Evolutionary conservation across 805 yeast species (phyloP), one percentile per base, ranked within the genome.

Genomic region (Clavispora santaluciae): DNA sequence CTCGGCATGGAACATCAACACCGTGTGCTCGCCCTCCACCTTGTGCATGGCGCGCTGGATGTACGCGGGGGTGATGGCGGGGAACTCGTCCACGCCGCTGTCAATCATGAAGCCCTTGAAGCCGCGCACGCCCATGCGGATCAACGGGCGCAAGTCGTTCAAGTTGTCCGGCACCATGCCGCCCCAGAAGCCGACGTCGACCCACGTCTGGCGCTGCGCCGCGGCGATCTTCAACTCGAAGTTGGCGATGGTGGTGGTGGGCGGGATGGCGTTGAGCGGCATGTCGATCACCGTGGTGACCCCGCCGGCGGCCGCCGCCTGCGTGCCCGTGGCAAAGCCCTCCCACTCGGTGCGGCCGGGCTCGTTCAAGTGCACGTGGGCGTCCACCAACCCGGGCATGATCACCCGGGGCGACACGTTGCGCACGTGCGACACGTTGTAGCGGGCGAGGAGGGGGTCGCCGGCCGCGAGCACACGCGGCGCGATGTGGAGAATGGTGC

Each of bases 341-440:
- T 90, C 98, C 98, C 98, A 90, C 47, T 89, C 96, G 1, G 97
- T 90, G 52, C 97, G 70, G n/a, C 98, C 98, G 0, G 98, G 97
- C 56, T 91, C 98, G 60, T 91, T 91, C 51, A 90, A 67, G 56
- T 90, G 98, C 20, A 90, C 98, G 60, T 90, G 98, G 5, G 95
- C 76, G 56, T 90, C 98, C 4, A 90, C 95, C 22, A 90, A 72
- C 0, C 98, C 98, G 0, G 98, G 97, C 69, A 91, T 68, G 10
- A 90, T 73, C 23, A 76, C 76, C 16, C 68, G 59, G 0, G 90
- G 88, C 3, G 83, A 69, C 4, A 81, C 79, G 46, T 81, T 70
- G 31, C 81, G 61, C 54, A 70, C 73, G 34, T 69, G 59, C 5
- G 49, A 36, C 2, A 78, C 77, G 43, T 72, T 68, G 57, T 72